phyloP scores from a whole-genome alignment of 306 rosid genomes.

The Ceratonia siliqua region DNA sequence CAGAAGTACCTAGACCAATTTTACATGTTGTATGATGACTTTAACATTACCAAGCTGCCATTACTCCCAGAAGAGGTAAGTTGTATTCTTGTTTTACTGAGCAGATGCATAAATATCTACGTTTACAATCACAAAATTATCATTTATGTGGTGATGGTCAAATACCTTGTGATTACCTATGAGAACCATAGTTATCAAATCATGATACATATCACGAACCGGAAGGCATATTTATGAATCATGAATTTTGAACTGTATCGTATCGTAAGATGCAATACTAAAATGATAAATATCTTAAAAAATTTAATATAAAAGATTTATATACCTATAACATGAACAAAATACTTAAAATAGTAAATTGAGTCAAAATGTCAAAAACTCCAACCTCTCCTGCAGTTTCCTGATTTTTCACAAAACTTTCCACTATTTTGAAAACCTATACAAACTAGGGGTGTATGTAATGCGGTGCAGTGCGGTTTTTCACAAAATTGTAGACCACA shows the following conservation, averaged over 20 bases:
- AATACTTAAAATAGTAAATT: not conserved
- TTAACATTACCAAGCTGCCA: constrained; percentile 88
- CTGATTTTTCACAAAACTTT: not conserved
- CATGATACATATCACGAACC: not conserved
- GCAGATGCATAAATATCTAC: not conserved
- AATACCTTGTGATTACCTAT: not conserved
- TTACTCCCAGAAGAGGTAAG: constrained; percentile 93
- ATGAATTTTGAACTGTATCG: not conserved
- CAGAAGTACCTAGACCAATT: constrained; percentile 90
- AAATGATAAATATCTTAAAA: not conserved
- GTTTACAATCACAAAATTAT: not conserved
- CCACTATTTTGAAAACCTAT: not conserved
- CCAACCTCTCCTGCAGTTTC: not conserved
- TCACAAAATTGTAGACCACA: too few species aligned
- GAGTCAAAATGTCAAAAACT: not conserved
- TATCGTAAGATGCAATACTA: not conserved
- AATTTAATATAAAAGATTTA: not conserved
- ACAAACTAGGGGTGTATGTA: too few species aligned
- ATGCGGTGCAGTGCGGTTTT: too few species aligned
- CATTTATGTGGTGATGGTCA: constrained; percentile 8
- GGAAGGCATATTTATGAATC: too few species aligned
- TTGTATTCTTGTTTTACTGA: constrained; percentile 13
- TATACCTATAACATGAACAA: not conserved
- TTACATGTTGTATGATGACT: constrained; percentile 96
- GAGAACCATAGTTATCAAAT: not conserved